Evolutionary conservation across 805 yeast species (phyloP), one percentile per base, ranked within the genome.

Genomic region (Kazachstania taianensis): DNA sequence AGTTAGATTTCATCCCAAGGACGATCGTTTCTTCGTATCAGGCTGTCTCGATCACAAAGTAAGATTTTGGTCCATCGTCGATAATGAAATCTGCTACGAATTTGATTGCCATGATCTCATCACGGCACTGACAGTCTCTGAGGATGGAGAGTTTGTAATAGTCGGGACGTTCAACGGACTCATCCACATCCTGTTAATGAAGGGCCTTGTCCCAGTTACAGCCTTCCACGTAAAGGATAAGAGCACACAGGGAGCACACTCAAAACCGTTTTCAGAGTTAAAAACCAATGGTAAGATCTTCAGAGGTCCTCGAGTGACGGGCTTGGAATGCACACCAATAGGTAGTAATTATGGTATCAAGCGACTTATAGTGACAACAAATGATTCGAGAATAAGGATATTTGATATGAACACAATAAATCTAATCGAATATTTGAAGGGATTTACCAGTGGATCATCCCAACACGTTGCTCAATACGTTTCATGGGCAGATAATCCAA

Each of bases 51-150:
- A 85, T 49, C 78, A 80, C 40, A 65, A 71, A 16, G 67, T 83
- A 13, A 61, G 94, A 38, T 55, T 87, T n/a, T 84, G 95, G 94
- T 80, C 89, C 1, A 78, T 87, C 19, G 64, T 86, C 32, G 96
- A 87, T 39, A 66, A 69, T 25, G 70, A 70, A 30, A 77, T 81
- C 4, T 67, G 78, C 7, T 81, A 62, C 51, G 67, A 73, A 44
- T 66, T 70, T 34, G 78, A 78, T 32, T 70, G 81, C 14, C 70
- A 75, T 5, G 78, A 74, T 40, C 58, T 81, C 36, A 74, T 86
- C 10, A 85, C 96, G 0, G 81, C 94, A 0, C 65, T 82, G 28
- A 73, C 73, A 2, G 72, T 85, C 41, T 70, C 87, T 0, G 70
- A 69, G 34, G 73, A 74, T 13, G 76, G 78, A 4, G 60, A 66